Conservation (phyloP, 1,284 basidiomycete genomes). For the Moesziomyces parantarcticus region DNA sequence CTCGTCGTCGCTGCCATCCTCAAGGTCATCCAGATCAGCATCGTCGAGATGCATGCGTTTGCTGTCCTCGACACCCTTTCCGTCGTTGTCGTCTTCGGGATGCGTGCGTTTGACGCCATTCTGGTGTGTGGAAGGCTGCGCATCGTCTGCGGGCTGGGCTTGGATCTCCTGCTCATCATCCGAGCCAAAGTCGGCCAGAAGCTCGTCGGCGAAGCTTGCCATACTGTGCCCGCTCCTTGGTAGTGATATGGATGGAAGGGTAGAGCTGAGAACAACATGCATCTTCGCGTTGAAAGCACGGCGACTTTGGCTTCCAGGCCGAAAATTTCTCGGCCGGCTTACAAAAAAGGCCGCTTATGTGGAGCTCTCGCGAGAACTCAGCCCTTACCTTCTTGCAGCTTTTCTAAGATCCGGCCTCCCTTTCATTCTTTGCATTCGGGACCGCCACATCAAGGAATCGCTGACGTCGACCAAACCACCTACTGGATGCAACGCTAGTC, state of each 20-base stretch:
- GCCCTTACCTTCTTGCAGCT: too few relatives aligned
- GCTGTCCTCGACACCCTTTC: conserved; percentile 43
- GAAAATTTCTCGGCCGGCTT: conserved; percentile 13
- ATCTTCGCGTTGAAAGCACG: conserved; percentile 7
- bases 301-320: neutral
- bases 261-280: conserved; percentile 1
- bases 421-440: too few relatives aligned
- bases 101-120: conserved; percentile 59
- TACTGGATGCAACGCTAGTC: neutral
- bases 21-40: conserved; percentile 60
- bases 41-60: conserved; percentile 42
- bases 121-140: conserved; percentile 43
- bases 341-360: conserved; percentile 1
- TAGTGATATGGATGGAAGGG: neutral
- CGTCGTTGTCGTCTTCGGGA: conserved; percentile 71
- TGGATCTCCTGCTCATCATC: conserved; percentile 70
- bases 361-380: conserved; percentile 12
- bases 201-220: conserved; percentile 79
- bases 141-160: conserved; percentile 56
- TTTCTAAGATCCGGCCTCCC: too few relatives aligned
- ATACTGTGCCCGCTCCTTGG: conserved; percentile 29
- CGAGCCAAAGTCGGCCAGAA: conserved; percentile 79
- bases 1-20: conserved; percentile 38
- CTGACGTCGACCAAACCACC: neutral
- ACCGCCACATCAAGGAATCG: neutral